A percentile compares a stretch with the other conserved stretches of the same genome.
Evolutionary conservation across 352 stramenopile genomes (phyloP).

Genomic region (Plasmopara halstedii): DNA sequence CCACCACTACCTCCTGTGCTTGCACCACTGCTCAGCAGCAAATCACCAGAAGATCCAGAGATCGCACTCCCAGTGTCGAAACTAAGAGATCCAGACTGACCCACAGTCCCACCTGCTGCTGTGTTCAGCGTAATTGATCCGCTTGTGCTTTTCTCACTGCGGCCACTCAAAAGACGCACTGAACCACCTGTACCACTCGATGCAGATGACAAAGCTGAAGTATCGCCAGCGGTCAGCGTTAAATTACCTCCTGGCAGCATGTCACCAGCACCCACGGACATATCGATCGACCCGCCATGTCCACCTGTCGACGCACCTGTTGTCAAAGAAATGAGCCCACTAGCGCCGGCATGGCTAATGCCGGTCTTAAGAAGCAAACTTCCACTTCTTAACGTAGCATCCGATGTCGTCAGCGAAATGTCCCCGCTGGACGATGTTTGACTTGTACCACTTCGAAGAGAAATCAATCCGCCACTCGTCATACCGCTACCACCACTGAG

Average conservation of each 20-base stretch:
- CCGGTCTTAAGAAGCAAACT: conserved; percentile 11
- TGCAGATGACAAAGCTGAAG: conserved; percentile 1
- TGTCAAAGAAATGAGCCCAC: conserved; percentile 7
- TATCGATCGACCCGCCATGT: conserved; percentile 7
- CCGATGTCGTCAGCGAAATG: conserved; percentile 15
- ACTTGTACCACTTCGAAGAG: conserved; percentile 13
- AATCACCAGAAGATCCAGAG: conserved; percentile 7
- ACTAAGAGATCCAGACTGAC: conserved; percentile 8
- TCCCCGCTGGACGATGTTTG: conserved; percentile 8
- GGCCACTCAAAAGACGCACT: conserved; percentile 13
- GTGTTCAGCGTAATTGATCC: conserved; percentile 16
- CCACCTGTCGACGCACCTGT: conserved; percentile 6
- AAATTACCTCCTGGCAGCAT: conserved; percentile 9
- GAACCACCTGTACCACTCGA: conserved; percentile 5
- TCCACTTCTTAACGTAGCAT: conserved; percentile 5
- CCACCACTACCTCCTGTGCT: conserved; percentile 17
- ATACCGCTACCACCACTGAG: conserved; percentile 5
- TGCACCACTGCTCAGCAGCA: conserved; percentile 8
- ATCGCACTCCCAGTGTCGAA: neutral
- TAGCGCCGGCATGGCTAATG: conserved; percentile 12
- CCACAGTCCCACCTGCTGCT: conserved; percentile 1
- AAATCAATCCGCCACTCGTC: conserved; percentile 8
- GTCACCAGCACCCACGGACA: conserved; percentile 6
- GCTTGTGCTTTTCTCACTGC: conserved; percentile 16
- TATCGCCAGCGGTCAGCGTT: conserved; percentile 7